Evolutionary conservation across 169 alveolate species (phyloP), one percentile per base, ranked within the genome.

Genomic region (Cryptosporidium canis): DNA sequence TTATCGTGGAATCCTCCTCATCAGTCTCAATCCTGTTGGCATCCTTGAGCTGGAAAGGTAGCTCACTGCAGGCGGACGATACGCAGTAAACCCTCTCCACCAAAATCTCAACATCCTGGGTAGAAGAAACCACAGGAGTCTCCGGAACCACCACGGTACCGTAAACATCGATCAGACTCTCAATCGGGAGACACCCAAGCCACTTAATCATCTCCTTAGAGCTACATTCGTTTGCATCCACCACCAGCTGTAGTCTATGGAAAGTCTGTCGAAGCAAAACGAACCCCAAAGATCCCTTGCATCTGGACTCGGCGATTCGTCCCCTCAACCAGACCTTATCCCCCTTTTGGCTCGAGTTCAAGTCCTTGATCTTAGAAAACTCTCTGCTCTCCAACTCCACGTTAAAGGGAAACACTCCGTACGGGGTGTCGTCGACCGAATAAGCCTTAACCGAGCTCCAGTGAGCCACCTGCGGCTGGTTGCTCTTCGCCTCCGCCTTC

Each of bases 1-100:
- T 96, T 21, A 92, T 96, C 91, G 94, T 91, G 33, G 91, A 83
- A 55, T 93, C 95, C 83, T 92, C 93, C 37, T 87, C 93, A 35
- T 93, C 92, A 48, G 90, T 85, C 33, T 91, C 93, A 7, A 91
- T 92, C 85, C 93, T 90, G 92, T 94, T 95, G 14, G 99, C 99
- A 93, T 98, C 99, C 41, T 96, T 96, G 45, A 98, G 87, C 91
- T 96, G 96, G 95, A 98, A 97, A 6, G 99, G 99, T 83, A 98
- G 94, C 58, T 93, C 96, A 94, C 93, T 21, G 70, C 92, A 37
- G 93, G 97, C 93, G 92, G 93, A 83, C 47, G 95, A 91, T 53
- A 96, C 94, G 67, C 98, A 94, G 92, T 90, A 96, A 83, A 96
- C 66, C 83, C 95, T 96, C 70, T 90, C 85, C 55, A 96, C 95